These are phyloP conservation scores for Camellia oleifera DNA, from an alignment of 179 eudicot genomes.

Conservation along the genomic window DNA sequence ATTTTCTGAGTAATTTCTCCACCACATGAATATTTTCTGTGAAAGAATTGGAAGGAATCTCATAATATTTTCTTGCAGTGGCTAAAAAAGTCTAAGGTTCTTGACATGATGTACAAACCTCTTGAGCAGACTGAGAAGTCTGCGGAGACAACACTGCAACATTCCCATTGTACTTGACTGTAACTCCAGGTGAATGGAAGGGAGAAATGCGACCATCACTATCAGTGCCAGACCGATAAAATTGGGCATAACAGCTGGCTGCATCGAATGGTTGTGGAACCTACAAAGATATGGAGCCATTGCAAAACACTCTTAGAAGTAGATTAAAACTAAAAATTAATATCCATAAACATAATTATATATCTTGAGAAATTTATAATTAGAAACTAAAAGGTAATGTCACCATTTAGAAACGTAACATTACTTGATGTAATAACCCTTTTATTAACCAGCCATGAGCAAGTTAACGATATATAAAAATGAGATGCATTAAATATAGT, in stretches of 20 bases:
- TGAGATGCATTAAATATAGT: background rate
- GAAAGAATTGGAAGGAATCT: background rate
- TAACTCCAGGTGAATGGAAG: slow-evolving; percentile 49
- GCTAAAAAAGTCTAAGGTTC: slow-evolving; percentile 5
- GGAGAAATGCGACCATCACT: slow-evolving; percentile 83
- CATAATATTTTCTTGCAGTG: background rate
- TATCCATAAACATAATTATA: background rate
- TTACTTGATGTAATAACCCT: background rate
- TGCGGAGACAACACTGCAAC: slow-evolving; percentile 53
- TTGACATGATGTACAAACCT: slow-evolving; percentile 45
- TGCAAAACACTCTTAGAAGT: slow-evolving; percentile 6
- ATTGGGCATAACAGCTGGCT: slow-evolving; percentile 68
- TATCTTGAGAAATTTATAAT: background rate
- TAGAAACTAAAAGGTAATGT: background rate
- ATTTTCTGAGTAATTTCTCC: background rate
- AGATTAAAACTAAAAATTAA: background rate
- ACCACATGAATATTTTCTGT: background rate
- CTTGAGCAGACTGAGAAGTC: slow-evolving; percentile 52
- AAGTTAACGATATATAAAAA: background rate
- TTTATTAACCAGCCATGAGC: slow-evolving; percentile 7
- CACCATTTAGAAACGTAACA: background rate
- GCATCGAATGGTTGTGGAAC: slow-evolving; percentile 71
- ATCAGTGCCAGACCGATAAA: slow-evolving; percentile 61
- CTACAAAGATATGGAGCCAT: slow-evolving; percentile 15
- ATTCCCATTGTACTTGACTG: slow-evolving; percentile 58